Evolutionary conservation across 1,139 yeast genomes (phyloP).

Genomic region (Suzukiozyma palmioleophila): DNA sequence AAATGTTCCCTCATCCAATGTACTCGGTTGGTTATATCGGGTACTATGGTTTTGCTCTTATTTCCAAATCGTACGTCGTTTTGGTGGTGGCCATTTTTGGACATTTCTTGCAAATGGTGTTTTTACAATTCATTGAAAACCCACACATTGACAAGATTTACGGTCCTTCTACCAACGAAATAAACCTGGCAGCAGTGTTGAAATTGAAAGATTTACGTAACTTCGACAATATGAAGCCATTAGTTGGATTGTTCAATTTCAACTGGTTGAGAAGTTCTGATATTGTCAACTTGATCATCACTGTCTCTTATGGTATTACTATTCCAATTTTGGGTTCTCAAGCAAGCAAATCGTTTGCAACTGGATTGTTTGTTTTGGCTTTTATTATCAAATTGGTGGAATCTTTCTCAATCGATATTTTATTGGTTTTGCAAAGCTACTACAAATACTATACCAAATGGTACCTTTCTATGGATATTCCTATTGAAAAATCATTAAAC

Average conservation of each 20-base stretch:
- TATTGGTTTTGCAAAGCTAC: constrained; percentile 59
- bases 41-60: constrained; percentile 78
- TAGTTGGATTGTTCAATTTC: constrained; percentile 63
- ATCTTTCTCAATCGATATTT: constrained; percentile 46
- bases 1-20: constrained; percentile 93
- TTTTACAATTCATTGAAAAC: constrained; percentile 73
- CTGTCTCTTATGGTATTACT: constrained; percentile 38
- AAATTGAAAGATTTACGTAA: constrained; percentile 42
- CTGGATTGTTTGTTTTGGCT: constrained; percentile 40
- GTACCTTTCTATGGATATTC: constrained; percentile 62
- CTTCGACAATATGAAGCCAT: constrained; percentile 52
- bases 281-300: constrained; percentile 48
- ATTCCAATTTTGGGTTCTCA: constrained; percentile 43
- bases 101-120: constrained; percentile 75
- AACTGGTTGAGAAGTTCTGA: constrained; percentile 65
- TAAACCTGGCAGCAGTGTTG: constrained; percentile 30
- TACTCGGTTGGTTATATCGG: constrained; percentile 88
- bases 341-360: constrained; percentile 1
- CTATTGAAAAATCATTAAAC: constrained; percentile 64
- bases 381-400: constrained; percentile 50
- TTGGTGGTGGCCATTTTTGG: constrained; percentile 70
- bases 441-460: constrained; percentile 63
- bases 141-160: constrained; percentile 88
- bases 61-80: constrained; percentile 72
- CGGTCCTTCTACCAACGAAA: constrained; percentile 41